Evolutionary conservation across 192 early-diverging fungal genomes (phyloP), one percentile per base, ranked within the genome.

Genomic region (Entophlyctis luteolus): DNA sequence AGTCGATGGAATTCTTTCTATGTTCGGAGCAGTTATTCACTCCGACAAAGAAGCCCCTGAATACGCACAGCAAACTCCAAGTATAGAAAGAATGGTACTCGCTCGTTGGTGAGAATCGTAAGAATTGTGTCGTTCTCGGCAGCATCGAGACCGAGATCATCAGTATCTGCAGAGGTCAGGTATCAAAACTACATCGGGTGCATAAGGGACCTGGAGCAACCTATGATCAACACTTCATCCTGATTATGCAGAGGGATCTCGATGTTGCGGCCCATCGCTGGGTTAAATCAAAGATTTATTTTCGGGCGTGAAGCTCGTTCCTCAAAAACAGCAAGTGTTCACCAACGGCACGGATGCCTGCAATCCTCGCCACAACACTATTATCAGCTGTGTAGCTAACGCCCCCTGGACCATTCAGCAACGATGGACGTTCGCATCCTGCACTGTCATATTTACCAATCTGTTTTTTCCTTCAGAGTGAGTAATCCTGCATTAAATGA

Each of bases 31-130:
- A 47, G 34, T 42, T 22, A 14, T 53, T 53, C 14, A 25, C 38
- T 20, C 39, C 23, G 37, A 20, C 16, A 57, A 27, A 48, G 31
- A 10, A 27, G 35, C 20, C 6, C 34, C 16, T 4, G 12, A 8
- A 48, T 29, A 65, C 72, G 48, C 77, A 89, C 84, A 25, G 89
- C 88, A 75, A 92, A 88, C 23, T 84, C 71, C 22, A 88, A 65
- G 73, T 88, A 90, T 56, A 89, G 80, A 62, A 78, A 72, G 35
- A 87, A 77, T 16, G 86, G 79, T 34, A 75, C 78, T 48, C 74
- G 76, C 52, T 92, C 89, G 23, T 86, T 76, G 53, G 79, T 84
- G 14, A 92, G 71, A 59, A 92, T 90, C 28, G 81, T 81, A 70
- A 88, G 85, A 28, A 92, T 78, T 56, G 86, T 86, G 28, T 72